A percentile compares a stretch with the other conserved stretches of the same genome.
Conservation (phyloP, 495 filamentous ascomycete species). For the Hyphodiscus hymeniophilus region DNA sequence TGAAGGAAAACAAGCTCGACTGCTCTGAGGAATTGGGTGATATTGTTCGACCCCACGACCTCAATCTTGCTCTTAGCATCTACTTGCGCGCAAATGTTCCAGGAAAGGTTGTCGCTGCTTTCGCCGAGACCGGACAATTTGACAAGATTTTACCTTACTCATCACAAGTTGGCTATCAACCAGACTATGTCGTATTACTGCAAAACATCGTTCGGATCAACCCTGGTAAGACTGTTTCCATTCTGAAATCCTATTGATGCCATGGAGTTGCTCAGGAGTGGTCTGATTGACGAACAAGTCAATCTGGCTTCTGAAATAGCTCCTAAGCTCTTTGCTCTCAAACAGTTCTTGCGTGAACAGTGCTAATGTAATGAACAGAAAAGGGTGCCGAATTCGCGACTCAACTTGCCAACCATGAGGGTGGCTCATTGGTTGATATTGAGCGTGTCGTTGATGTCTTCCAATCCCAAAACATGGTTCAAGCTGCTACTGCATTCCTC, state of each 20-base stretch:
- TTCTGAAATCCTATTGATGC: no score
- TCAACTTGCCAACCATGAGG: slow-evolving; percentile 75
- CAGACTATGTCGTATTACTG: slow-evolving; percentile 84
- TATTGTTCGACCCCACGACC: slow-evolving; percentile 81
- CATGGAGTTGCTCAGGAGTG: no score
- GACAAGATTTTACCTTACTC: slow-evolving; percentile 92
- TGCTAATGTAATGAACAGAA: no score
- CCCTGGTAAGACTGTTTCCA: no score
- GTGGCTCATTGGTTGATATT: slow-evolving; percentile 79
- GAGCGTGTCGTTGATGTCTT: slow-evolving; percentile 96
- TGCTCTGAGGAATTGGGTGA: slow-evolving; percentile 95
- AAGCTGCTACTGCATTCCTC: slow-evolving; percentile 94
- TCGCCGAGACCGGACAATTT: slow-evolving; percentile 92
- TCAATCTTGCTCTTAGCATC: slow-evolving; percentile 73
- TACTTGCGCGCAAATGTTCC: slow-evolving; percentile 83
- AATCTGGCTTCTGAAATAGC: no score
- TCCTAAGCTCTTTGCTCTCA: no score
- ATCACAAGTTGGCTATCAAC: slow-evolving; percentile 71
- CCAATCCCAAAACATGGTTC: slow-evolving; percentile 93
- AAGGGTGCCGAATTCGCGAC: slow-evolving; percentile 93
- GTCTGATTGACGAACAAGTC: no score
- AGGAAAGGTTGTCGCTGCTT: slow-evolving; percentile 87
- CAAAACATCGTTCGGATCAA: slow-evolving; percentile 74
- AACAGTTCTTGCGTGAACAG: no score
- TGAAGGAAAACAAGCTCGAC: slow-evolving; percentile 89